Conservation (phyloP, 208 protist genomes). For the Endotrypanum monterogeii region DNA sequence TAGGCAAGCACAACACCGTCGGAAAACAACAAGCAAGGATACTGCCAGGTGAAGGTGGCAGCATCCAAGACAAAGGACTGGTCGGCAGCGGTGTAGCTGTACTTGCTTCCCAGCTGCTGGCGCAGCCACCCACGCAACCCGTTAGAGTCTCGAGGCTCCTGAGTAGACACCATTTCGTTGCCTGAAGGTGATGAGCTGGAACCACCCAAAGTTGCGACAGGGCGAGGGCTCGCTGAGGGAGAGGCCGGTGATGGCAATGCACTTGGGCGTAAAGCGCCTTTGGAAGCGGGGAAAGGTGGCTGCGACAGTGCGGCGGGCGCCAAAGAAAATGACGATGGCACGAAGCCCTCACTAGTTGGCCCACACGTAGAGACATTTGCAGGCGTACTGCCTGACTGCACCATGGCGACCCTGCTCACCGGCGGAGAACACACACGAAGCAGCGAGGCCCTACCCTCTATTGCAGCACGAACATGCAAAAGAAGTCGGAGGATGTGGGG, state of each 20-base stretch:
- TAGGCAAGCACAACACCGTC: slow-evolving; percentile 78
- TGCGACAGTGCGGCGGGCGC: neutral
- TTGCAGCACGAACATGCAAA: slow-evolving; percentile 19
- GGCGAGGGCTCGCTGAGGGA: neutral
- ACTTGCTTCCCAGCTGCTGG: slow-evolving; percentile 40
- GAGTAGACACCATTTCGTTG: neutral
- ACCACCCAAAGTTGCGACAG: too few species aligned
- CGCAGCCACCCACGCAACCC: slow-evolving; percentile 48
- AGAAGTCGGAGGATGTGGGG: slow-evolving; percentile 49
- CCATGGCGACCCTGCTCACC: neutral
- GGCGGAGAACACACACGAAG: neutral
- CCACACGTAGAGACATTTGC: neutral
- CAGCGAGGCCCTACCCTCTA: slow-evolving; percentile 1
- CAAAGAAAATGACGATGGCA: neutral
- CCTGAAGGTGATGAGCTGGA: neutral
- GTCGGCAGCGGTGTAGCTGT: slow-evolving; percentile 59
- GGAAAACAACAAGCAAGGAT: slow-evolving; percentile 59
- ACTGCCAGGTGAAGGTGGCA: neutral
- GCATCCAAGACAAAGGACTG: slow-evolving; percentile 36
- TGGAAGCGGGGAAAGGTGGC: slow-evolving; percentile 1
- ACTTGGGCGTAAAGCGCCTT: neutral
- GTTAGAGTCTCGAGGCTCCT: neutral
- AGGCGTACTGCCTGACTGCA: neutral
- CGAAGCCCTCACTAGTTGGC: slow-evolving; percentile 22
- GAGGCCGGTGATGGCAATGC: neutral